Evolutionary conservation across 2,329 filamentous ascomycete species (phyloP).

Genomic region (Pochonia chlamydosporia): DNA sequence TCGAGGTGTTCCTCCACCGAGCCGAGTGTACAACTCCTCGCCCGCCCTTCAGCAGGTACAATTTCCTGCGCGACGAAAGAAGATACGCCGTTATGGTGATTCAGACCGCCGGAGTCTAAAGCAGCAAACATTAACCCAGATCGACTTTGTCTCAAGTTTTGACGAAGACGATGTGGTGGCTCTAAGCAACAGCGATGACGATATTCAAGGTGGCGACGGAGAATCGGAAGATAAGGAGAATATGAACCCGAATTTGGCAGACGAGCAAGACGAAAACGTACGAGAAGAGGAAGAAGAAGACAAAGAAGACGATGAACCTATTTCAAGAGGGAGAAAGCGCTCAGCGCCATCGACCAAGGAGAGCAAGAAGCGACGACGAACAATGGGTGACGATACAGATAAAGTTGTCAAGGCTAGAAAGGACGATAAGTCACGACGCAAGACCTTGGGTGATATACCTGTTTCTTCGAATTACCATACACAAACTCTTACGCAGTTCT

Average conservation of each 20-base stretch:
- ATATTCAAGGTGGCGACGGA: background rate
- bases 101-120: conserved; percentile 20
- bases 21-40: conserved; percentile 32
- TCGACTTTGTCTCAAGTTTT: conserved; percentile 32
- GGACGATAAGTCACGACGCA: conserved; percentile 18
- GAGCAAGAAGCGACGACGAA: conserved; percentile 20
- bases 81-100: conserved; percentile 29
- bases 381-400: conserved; percentile 18
- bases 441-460: conserved; percentile 23
- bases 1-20: conserved; percentile 28
- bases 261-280: background rate
- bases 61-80: conserved; percentile 29
- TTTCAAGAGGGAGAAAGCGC: conserved; percentile 18
- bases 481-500: conserved; percentile 36
- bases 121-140: conserved; percentile 39
- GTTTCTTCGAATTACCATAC: conserved; percentile 30
- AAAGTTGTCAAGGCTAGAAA: conserved; percentile 13
- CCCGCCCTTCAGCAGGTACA: conserved; percentile 31
- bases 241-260: background rate
- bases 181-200: conserved; percentile 21
- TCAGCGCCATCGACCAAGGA: background rate
- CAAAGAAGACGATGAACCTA: conserved; percentile 15
- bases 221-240: conserved; percentile 15
- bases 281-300: conserved; percentile 7
- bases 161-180: conserved; percentile 20